These are phyloP conservation scores for Cordyceps cateniannulata DNA, from an alignment of 2,329 filamentous ascomycete species.

Conservation along the genomic window DNA sequence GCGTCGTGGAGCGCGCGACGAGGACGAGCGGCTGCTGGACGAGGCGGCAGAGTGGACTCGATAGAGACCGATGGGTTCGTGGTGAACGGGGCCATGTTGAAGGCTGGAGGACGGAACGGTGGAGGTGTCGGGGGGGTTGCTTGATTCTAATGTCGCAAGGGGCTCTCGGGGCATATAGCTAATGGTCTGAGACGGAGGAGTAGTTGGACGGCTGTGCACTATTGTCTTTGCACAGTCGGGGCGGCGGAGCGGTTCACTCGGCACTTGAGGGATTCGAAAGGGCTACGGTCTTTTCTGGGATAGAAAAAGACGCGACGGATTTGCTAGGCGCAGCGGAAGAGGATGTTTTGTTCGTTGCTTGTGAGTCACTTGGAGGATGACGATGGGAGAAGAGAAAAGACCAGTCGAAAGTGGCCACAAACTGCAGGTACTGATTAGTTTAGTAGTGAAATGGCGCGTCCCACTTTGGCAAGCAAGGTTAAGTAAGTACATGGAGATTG, in stretches of 20 bases:
- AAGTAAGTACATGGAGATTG: background rate
- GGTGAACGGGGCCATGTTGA: conserved; percentile 53
- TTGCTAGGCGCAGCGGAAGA: background rate
- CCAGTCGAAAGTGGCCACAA: background rate
- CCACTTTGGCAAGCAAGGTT: background rate
- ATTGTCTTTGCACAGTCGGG: conserved; percentile 44
- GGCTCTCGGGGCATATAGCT: conserved; percentile 62
- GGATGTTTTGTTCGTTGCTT: background rate
- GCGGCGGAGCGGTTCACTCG: conserved; percentile 8
- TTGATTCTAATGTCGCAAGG: conserved; percentile 38
- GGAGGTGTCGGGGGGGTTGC: conserved; percentile 31
- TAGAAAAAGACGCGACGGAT: conserved; percentile 6
- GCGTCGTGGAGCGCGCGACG: conserved; percentile 25
- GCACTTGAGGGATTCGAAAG: background rate
- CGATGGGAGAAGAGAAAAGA: conserved; percentile 1
- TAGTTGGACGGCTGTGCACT: conserved; percentile 42
- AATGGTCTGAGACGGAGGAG: conserved; percentile 28
- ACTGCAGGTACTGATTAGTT: background rate
- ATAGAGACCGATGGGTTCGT: conserved; percentile 34
- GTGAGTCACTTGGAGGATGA: conserved; percentile 12
- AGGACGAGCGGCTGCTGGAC: conserved; percentile 30
- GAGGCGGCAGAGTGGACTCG: conserved; percentile 26
- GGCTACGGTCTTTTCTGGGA: conserved; percentile 1
- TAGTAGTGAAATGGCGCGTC: background rate
- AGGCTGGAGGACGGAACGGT: conserved; percentile 26